Conservation (phyloP, 1,284 basidiomycete species). For the Agaricales sp. region DNA sequence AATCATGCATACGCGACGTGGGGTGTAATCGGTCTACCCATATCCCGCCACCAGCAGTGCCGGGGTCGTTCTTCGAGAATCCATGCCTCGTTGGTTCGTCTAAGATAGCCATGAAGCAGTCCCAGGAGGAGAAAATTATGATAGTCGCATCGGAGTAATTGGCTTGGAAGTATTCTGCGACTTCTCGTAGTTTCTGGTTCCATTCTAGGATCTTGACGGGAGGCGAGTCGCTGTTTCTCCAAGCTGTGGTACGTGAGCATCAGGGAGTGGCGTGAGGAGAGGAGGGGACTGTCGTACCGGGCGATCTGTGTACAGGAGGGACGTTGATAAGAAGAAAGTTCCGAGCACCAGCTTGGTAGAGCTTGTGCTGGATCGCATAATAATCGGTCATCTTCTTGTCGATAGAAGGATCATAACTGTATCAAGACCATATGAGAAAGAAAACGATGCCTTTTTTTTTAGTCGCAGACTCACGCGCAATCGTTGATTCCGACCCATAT, state of each 20-base stretch:
- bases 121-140: constrained; percentile 38
- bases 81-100: constrained; percentile 32
- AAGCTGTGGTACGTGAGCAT: constrained; percentile 9
- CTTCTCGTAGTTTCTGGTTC: constrained; percentile 30
- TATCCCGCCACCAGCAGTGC: constrained; percentile 25
- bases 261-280: constrained; percentile 2
- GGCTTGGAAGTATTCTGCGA: constrained; percentile 24
- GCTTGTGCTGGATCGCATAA: constrained; percentile 31
- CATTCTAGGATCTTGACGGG: constrained; percentile 23
- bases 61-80: constrained; percentile 23
- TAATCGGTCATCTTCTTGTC: constrained; percentile 20
- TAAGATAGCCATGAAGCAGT: constrained; percentile 34
- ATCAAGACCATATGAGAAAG: constrained; percentile 4
- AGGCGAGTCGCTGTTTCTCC: constrained; percentile 4
- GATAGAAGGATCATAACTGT: constrained; percentile 10
- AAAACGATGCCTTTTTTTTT: too few relatives aligned
- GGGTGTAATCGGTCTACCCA: constrained; percentile 47
- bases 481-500: constrained; percentile 62
- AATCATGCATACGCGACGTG: constrained; percentile 31
- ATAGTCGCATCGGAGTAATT: constrained; percentile 32
- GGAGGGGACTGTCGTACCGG: constrained; percentile 22
- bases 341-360: constrained; percentile 41
- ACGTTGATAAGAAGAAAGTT: constrained; percentile 58
- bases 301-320: constrained; percentile 44
- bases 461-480: constrained; percentile 27